Evolutionary conservation across 805 yeast species (phyloP), one percentile per base, ranked within the genome.

Genomic region (Candida boidinii): DNA sequence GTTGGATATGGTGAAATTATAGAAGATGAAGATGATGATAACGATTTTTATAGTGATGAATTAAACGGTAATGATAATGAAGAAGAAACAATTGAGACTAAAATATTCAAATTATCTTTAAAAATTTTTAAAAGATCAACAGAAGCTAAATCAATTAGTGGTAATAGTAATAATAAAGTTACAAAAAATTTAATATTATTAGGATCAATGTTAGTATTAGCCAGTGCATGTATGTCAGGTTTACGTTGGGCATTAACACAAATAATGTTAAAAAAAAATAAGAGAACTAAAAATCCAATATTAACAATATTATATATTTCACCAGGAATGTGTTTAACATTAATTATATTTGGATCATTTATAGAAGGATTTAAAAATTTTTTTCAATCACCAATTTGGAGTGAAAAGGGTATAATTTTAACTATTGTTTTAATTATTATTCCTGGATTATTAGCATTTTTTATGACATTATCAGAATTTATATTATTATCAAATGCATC

Each of bases 191-290:
- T 53, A 15, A 39, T 57, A 6, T 42, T 54, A 24, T 24, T 79
- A 2, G 97, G 98, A 2, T 75, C 86, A 16, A 33, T 75, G 2
- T 59, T 87, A 18, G 96, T 90, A 1, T 58, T 92, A 19, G 59
- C 71, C 2, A 88, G 95, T 4, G 75, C 94, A 2, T 69, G 81
- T 51, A 70, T 86, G 60, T 79, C 92, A 12, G 98, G 98, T 0
- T 61, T 92, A 32, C 70, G 98, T 41, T 92, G 98, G 98, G 90
- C 95, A 1, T 72, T 88, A 39, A 87, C 97, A 1, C 97, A 92
- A 51, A 54, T 92, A 16, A 66, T 90, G 23, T 60, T 92, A 31
- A 79, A 71, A 43, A 67, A 62, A 28, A 76, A 76, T 42, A 65
- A 63, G 18, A 59, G 74, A 33, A 73, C 78, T 4, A 69, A 70